A percentile compares a stretch with the other conserved stretches of the same genome.
These are phyloP conservation scores for Argentina anserina DNA, from an alignment of 306 rosid species.

Conservation along the genomic window DNA sequence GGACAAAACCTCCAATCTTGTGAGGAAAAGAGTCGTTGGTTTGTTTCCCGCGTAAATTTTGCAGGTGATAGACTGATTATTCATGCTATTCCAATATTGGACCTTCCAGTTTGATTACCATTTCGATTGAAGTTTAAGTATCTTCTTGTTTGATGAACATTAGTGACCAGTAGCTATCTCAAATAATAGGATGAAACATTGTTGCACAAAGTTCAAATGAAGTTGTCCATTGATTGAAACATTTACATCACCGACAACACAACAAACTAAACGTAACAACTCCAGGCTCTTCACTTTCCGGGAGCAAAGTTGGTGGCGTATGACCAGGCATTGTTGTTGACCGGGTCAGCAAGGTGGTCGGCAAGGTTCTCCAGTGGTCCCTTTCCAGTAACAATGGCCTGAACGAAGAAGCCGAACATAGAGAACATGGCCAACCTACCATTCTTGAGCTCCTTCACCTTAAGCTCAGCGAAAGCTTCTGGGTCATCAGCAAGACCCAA, in stretches of 20 bases:
- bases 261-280: background rate
- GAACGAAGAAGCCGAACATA: conserved; percentile 62
- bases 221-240: conserved; percentile 13
- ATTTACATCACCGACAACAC: conserved; percentile 18
- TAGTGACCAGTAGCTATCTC: background rate
- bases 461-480: conserved; percentile 57
- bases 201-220: conserved; percentile 12
- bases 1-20: background rate
- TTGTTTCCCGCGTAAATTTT: background rate
- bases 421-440: conserved; percentile 63
- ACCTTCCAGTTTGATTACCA: background rate
- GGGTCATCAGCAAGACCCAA: conserved; percentile 65
- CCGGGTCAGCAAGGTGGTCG: conserved; percentile 64
- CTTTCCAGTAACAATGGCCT: conserved; percentile 62
- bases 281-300: conserved; percentile 41
- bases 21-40: background rate
- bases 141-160: background rate
- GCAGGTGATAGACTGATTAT: background rate
- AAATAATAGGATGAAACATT: background rate
- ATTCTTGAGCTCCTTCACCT: conserved; percentile 60
- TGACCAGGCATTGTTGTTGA: conserved; percentile 66
- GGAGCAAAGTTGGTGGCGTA: conserved; percentile 72
- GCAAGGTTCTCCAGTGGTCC: conserved; percentile 60
- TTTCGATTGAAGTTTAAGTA: background rate
- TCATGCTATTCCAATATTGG: too few species aligned